Conservation (phyloP, 2,329 filamentous ascomycete species). For the Arthrocladium fulminans region DNA sequence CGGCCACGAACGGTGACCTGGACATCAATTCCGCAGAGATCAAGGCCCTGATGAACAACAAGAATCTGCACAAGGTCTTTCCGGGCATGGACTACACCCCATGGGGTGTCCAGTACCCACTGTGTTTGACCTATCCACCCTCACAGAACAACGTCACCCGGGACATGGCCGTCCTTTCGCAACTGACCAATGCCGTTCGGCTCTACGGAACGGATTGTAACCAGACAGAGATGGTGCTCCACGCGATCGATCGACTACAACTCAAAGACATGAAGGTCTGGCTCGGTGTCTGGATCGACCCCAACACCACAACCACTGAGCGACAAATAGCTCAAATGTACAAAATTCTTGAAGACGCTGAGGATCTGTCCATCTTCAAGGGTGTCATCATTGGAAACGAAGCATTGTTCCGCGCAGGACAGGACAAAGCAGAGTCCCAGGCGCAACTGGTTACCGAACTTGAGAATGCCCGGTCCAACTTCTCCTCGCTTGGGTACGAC, state of each 20-base stretch:
- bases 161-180: slow-evolving; percentile 80
- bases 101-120: slow-evolving; percentile 80
- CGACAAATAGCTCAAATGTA: slow-evolving; percentile 81
- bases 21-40: slow-evolving; percentile 68
- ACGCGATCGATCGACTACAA: slow-evolving; percentile 66
- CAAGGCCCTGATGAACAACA: slow-evolving; percentile 69
- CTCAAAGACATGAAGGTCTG: slow-evolving; percentile 75
- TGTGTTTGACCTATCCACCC: slow-evolving; percentile 65
- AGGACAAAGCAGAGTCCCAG: slow-evolving; percentile 53
- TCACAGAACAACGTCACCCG: slow-evolving; percentile 92
- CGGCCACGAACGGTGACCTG: slow-evolving; percentile 58
- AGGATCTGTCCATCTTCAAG: slow-evolving; percentile 43
- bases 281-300: slow-evolving; percentile 89
- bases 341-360: slow-evolving; percentile 57
- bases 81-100: slow-evolving; percentile 94
- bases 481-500: slow-evolving; percentile 56
- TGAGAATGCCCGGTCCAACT: slow-evolving; percentile 58
- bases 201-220: slow-evolving; percentile 96
- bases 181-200: slow-evolving; percentile 78
- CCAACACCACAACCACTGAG: slow-evolving; percentile 70
- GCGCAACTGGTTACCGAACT: slow-evolving; percentile 57
- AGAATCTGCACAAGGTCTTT: slow-evolving; percentile 81
- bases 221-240: slow-evolving; percentile 86
- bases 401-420: slow-evolving; percentile 46
- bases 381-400: slow-evolving; percentile 58